These are phyloP conservation scores for Pichia sp. DNA, from an alignment of 1,139 yeast species.

Conservation along the genomic window DNA sequence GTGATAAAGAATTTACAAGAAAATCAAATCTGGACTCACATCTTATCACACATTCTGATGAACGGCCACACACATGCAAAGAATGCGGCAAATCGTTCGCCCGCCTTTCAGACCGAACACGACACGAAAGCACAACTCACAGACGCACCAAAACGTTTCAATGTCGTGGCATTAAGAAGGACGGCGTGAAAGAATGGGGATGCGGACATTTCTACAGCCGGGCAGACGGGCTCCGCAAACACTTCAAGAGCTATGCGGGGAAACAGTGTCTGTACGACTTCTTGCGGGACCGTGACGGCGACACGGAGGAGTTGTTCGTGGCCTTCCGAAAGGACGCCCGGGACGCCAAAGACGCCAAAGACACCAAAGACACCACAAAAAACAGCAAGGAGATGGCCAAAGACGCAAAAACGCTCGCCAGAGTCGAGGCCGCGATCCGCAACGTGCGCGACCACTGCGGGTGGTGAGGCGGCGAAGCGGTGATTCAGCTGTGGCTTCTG, in stretches of 20 bases:
- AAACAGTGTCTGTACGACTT: constrained; percentile 11
- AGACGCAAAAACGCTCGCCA: not conserved
- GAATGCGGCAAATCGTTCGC: constrained; percentile 94
- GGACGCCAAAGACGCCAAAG: not conserved
- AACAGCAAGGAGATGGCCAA: not conserved
- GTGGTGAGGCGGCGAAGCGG: constrained; percentile 9
- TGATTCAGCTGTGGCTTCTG: not conserved
- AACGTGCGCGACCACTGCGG: constrained; percentile 14
- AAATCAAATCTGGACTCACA: constrained; percentile 92
- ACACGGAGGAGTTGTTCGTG: constrained; percentile 5
- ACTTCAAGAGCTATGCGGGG: constrained; percentile 14
- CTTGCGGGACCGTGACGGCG: constrained; percentile 7
- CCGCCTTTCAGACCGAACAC: constrained; percentile 84
- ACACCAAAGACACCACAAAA: not conserved
- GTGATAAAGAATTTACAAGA: constrained; percentile 82
- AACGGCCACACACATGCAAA: constrained; percentile 79
- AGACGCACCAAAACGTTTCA: constrained; percentile 6
- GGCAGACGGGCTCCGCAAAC: constrained; percentile 16
- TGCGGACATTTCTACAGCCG: constrained; percentile 15
- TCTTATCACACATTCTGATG: constrained; percentile 87
- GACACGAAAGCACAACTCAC: constrained; percentile 62
- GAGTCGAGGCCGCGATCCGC: constrained; percentile 11
- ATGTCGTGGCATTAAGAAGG: constrained; percentile 8
- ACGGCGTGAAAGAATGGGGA: constrained; percentile 11
- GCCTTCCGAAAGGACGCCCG: not conserved